Base-by-base conservation (phyloP, 2,329 filamentous ascomycete genomes). In the Trichoderma guizhouense region DNA sequence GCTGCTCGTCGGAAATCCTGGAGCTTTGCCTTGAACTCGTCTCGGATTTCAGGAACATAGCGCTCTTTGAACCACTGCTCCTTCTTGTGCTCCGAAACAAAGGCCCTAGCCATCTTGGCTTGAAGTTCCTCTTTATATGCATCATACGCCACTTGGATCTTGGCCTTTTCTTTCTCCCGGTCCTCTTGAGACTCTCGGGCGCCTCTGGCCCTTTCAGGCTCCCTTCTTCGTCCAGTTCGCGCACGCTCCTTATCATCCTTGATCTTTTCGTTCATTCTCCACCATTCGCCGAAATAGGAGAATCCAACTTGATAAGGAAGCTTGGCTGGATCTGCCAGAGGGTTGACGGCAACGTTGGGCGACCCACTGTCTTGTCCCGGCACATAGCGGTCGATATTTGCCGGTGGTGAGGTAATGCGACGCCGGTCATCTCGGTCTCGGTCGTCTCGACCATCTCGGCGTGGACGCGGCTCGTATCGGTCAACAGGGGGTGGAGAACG, bases 31-130 rank as follows among this genome's bases (percentile, higher is more conserved):
- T 92, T 91, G 77, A 98, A 89, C 2, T 88, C 86, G 75, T 95
- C 91, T 67, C 93, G 88, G 69, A 95, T 90, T 76, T 96, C 93
- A 1, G 93, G 89, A 34, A 97, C 91, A 77, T 99, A 99, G 79
- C 94, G 91, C 82, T 99, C 96, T 76, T 92, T 93, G 84, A 99
- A 99, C 96, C 96, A 99, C 79, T 99, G 95, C 81, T 99, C 96
- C 57, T 91, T 90, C 80, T 97, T 97, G 82, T 99, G 96, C 76
- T 94, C 92, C 64, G 92, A 89, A 55, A 99, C 96, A 79, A 99
- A 99, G 1, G 89, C 86, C 75, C 94, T 91, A 0, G 96, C 95
- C 92, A 97, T 95, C 79, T 90, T 91, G 5, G 87, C 89, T 77
- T 92, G 90, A 2, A 92, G 83, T 43, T 91, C 89, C 77, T 92